These are phyloP conservation scores for Cytidiella melzeri DNA, from an alignment of 768 basidiomycete genomes.

Conservation along the genomic window DNA sequence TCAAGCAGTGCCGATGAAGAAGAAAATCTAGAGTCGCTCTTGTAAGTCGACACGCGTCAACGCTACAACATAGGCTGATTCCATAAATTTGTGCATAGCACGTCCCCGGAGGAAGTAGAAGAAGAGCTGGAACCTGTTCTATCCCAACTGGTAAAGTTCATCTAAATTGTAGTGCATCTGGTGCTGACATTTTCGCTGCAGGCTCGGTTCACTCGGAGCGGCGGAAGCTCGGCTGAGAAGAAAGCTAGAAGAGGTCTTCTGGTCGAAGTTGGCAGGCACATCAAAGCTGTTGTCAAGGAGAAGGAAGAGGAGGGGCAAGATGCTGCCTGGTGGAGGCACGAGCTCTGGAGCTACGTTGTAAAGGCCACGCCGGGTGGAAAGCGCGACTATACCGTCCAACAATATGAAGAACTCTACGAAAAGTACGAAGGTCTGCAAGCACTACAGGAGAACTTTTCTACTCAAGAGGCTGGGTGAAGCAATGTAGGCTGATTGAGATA, in stretches of 20 bases:
- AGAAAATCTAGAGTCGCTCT: background rate
- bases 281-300: background rate
- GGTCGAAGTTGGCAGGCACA: background rate
- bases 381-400: background rate
- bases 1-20: background rate
- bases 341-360: background rate
- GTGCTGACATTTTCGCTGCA: no score
- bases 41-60: background rate
- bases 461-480: no score
- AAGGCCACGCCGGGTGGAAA: background rate
- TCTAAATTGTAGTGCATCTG: no score
- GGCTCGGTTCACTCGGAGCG: background rate
- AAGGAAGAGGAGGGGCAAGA: background rate
- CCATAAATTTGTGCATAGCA: background rate
- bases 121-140: background rate
- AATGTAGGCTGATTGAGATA: no score
- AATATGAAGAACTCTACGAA: background rate
- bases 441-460: background rate
- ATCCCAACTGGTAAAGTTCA: background rate
- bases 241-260: background rate
- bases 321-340: background rate
- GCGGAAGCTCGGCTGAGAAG: background rate
- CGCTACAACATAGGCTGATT: no score
- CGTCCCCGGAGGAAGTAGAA: background rate
- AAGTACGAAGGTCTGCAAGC: background rate